Base-by-base conservation (phyloP, 2,329 filamentous ascomycete species). In the Cordyceps cicadae region DNA sequence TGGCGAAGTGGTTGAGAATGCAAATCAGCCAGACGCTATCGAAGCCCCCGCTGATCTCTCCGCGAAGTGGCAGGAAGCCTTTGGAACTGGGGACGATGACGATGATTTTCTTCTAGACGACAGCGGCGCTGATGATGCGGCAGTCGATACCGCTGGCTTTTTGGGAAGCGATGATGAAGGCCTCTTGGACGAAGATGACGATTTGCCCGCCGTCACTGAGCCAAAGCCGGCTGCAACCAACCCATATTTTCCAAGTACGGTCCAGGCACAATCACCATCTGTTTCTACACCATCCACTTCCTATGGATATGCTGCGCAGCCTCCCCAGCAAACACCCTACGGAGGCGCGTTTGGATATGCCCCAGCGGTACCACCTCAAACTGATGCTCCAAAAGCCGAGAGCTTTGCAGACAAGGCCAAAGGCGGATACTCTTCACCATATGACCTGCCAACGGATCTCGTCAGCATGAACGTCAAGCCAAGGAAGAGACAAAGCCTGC, bases 381-480 rank as follows among this genome's bases (percentile, higher is more conserved):
- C 79, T n/a, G 76, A 81, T 63, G 67, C 81, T 62, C 73, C 74
- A 34, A 86, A 85, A 73, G 79, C 84, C 1, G 86, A 95, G 70
- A 97, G 93, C 73, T 99, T 96, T 73, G 90, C 84, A 6, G 88
- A 93, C 72, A 95, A 95, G 72, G 79, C 90, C 3, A 97, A 96
- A 74, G 90, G 90, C 60, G 92, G 93, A 8, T 99, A 99, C 71
- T 83, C 88, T 54, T 97, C 93, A 21, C 94, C 94, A 0, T 99
- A 97, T 68, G 95, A 99, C 75, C 79, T 99, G 21, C 94, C 94
- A 4, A 90, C 94, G 74, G 93, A 97, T 59, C 82, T 99, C 34
- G 66, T 76, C 43, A 69, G 64, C 29, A 70, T 67, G 5, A 63
- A 69, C 17, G 83, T 88, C 32, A 88, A 88, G 66, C 85, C 88